Evolutionary conservation across 306 rosid genomes (phyloP).

Genomic region (Gillenia trifoliata): DNA sequence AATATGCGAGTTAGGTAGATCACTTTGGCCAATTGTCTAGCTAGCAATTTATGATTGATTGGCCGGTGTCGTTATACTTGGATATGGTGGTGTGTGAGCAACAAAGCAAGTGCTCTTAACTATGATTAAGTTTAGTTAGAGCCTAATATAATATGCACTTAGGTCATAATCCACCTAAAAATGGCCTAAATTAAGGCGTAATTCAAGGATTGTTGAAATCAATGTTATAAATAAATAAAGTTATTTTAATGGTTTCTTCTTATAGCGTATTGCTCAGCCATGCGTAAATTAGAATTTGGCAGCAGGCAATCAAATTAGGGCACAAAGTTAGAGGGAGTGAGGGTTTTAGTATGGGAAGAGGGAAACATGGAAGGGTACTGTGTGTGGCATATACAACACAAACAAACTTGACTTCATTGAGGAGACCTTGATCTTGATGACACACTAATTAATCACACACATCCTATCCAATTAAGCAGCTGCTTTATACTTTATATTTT

Average conservation of each 20-base stretch:
- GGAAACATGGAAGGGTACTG: conserved; percentile 53
- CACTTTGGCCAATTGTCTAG: neutral
- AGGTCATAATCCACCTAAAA: conserved; percentile 36
- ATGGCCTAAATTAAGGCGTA: conserved; percentile 76
- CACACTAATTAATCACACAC: neutral
- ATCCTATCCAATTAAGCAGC: neutral
- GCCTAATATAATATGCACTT: conserved; percentile 8
- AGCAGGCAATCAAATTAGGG: conserved; percentile 11
- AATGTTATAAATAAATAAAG: conserved; percentile 26
- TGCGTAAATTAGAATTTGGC: conserved; percentile 6
- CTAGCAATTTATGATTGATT: conserved; percentile 19
- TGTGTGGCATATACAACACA: conserved; percentile 37
- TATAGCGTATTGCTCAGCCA: neutral
- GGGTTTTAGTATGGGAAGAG: conserved; percentile 35
- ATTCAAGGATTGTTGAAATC: conserved; percentile 74
- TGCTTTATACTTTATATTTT: neutral
- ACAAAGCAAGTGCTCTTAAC: conserved; percentile 18
- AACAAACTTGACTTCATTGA: conserved; percentile 33
- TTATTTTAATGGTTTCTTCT: neutral
- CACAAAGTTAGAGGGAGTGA: conserved; percentile 27
- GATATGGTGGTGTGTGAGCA: neutral
- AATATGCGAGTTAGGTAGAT: conserved; percentile 11
- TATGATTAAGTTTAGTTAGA: conserved; percentile 30
- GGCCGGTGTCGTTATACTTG: neutral
- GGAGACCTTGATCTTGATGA: conserved; percentile 7